These are phyloP conservation scores for Acidiella bohemica DNA, from an alignment of 495 filamentous ascomycete genomes.

Conservation along the genomic window DNA sequence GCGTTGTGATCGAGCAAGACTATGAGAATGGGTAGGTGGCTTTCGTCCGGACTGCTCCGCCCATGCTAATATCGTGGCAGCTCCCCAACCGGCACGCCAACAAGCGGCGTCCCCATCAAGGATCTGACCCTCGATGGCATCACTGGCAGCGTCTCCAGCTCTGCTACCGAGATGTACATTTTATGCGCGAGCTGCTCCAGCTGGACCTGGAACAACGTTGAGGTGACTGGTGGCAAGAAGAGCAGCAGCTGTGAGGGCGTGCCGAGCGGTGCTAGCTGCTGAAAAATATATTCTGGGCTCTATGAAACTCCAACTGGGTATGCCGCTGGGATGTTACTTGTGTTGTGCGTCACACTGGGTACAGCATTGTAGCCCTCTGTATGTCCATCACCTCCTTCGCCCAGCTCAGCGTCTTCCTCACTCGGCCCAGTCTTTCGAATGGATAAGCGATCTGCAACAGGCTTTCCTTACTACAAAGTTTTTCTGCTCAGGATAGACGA, in stretches of 20 bases:
- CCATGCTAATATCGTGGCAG: not conserved
- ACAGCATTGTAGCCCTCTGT: conserved; percentile 27
- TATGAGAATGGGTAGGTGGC: conserved; percentile 46
- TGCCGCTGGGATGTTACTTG: conserved; percentile 27
- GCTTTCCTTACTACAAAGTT: conserved; percentile 44
- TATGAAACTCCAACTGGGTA: conserved; percentile 29
- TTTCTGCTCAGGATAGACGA: conserved; percentile 54
- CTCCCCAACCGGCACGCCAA: conserved; percentile 43
- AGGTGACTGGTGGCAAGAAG: conserved; percentile 23
- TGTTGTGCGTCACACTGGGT: conserved; percentile 32
- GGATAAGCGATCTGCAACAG: conserved; percentile 39
- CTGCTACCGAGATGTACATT: conserved; percentile 39
- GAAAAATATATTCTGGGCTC: no score
- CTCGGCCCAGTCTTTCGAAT: conserved; percentile 31
- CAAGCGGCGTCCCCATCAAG: conserved; percentile 49
- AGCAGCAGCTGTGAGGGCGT: conserved; percentile 16
- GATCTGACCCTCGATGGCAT: conserved; percentile 40
- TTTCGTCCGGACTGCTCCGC: no score
- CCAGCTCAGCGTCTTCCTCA: conserved; percentile 35
- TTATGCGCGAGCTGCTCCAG: conserved; percentile 26
- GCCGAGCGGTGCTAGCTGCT: conserved; percentile 16
- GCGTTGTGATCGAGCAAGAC: conserved; percentile 56
- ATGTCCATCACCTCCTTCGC: conserved; percentile 28
- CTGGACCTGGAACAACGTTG: conserved; percentile 22
- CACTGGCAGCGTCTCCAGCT: conserved; percentile 35